phyloP scores from a whole-genome alignment of 805 yeast species.

The Kuraishia molischiana region DNA sequence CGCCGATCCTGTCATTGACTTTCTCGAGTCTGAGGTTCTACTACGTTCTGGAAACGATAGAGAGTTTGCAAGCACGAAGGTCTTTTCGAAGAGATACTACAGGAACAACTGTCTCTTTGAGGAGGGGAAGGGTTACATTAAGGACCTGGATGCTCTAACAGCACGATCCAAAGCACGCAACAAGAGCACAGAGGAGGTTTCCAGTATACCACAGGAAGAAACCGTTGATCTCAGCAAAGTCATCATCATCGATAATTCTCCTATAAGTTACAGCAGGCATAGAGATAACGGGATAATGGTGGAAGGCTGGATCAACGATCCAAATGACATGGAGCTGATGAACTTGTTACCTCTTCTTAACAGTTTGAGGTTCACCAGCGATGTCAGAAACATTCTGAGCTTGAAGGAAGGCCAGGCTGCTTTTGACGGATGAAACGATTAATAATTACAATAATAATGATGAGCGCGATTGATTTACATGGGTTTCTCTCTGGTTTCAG shows the following conservation, averaged over 20 bases:
- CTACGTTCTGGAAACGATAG: slow-evolving; percentile 12
- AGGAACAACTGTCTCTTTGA: slow-evolving; percentile 71
- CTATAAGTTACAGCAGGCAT: slow-evolving; percentile 76
- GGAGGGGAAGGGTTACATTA: slow-evolving; percentile 79
- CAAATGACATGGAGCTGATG: slow-evolving; percentile 77
- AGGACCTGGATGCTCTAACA: slow-evolving; percentile 35
- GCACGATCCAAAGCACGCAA: slow-evolving; percentile 1
- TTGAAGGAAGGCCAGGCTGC: slow-evolving; percentile 64
- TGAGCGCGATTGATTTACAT: neutral
- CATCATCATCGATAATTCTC: slow-evolving; percentile 86
- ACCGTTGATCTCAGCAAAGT: slow-evolving; percentile 52
- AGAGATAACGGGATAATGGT: slow-evolving; percentile 85
- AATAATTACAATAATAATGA: slow-evolving; percentile 1
- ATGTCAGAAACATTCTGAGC: slow-evolving; percentile 71
- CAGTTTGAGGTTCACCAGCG: slow-evolving; percentile 71
- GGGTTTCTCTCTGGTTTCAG: slow-evolving; percentile 5
- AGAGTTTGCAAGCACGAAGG: slow-evolving; percentile 14
- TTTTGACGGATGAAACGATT: slow-evolving; percentile 35
- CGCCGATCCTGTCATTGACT: slow-evolving; percentile 94
- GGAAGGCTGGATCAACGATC: slow-evolving; percentile 98
- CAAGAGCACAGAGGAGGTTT: slow-evolving; percentile 1
- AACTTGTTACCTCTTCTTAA: slow-evolving; percentile 72
- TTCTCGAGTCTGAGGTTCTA: slow-evolving; percentile 59
- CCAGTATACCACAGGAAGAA: slow-evolving; percentile 1
- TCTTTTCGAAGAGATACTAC: slow-evolving; percentile 56